phyloP scores from a whole-genome alignment of 345 rosid species.

The Turritis glabra region DNA sequence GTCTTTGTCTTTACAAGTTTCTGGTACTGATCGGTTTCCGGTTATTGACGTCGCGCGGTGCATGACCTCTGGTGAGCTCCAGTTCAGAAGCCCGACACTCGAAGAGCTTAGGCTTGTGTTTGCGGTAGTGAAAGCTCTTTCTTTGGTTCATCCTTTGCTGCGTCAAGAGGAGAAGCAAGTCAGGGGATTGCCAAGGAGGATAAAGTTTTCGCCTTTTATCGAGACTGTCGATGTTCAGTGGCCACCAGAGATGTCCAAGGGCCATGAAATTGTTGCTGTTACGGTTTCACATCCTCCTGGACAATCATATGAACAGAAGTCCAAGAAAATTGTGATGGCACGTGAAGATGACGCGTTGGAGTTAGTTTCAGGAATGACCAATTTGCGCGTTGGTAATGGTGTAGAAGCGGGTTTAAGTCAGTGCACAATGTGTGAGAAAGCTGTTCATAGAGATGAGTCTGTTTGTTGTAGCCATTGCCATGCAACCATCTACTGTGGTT shows the following conservation, averaged over 20 bases:
- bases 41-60: slow-evolving; percentile 63
- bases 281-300: slow-evolving; percentile 64
- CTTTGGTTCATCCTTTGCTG: slow-evolving; percentile 63
- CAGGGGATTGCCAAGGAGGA: slow-evolving; percentile 44
- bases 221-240: slow-evolving; percentile 77
- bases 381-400: slow-evolving; percentile 5
- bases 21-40: slow-evolving; percentile 61
- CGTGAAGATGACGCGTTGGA: slow-evolving; percentile 16
- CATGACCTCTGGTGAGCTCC: slow-evolving; percentile 49
- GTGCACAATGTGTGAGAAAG: slow-evolving; percentile 54
- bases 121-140: slow-evolving; percentile 61
- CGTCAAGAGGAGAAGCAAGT: slow-evolving; percentile 52
- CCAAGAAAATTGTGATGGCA: slow-evolving; percentile 1
- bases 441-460: slow-evolving; percentile 48
- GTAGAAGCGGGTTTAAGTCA: slow-evolving; percentile 38
- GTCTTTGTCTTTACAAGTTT: slow-evolving; percentile 54
- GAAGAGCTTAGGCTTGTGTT: slow-evolving; percentile 70
- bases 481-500: slow-evolving; percentile 53
- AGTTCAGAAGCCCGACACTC: slow-evolving; percentile 57
- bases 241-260: slow-evolving; percentile 61
- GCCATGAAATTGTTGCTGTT: slow-evolving; percentile 61
- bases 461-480: slow-evolving; percentile 52
- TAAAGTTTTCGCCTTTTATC: slow-evolving; percentile 57
- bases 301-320: slow-evolving; percentile 57
- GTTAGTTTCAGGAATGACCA: slow-evolving; percentile 2